Percentiles rank a stretch among this genome's conserved stretches.
Conservation (phyloP, 495 filamentous ascomycete species). For the Xylona heveae region DNA sequence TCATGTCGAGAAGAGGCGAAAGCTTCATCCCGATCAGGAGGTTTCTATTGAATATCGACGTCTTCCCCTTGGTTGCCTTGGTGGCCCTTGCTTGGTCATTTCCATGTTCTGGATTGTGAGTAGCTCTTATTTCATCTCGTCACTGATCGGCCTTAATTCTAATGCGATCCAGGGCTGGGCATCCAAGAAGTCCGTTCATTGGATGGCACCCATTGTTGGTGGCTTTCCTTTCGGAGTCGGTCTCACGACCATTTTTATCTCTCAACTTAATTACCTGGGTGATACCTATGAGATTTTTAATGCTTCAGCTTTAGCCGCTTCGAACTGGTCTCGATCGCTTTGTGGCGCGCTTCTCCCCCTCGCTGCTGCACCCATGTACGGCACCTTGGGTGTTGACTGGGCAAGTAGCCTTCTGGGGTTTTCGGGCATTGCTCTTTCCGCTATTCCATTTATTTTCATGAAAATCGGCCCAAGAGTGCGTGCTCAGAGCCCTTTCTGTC, state of each 20-base stretch:
- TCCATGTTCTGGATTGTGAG: background rate
- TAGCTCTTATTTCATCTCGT: too few species aligned
- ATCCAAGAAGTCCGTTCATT: background rate
- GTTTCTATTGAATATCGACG: background rate
- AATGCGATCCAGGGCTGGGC: too few species aligned
- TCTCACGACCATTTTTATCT: background rate
- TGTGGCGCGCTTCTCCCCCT: conserved; percentile 20
- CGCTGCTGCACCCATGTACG: conserved; percentile 22
- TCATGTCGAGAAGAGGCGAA: background rate
- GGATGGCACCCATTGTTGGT: background rate
- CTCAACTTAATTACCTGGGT: background rate
- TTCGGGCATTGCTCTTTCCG: background rate
- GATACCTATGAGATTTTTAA: background rate
- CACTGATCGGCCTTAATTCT: too few species aligned
- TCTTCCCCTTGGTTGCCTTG: background rate
- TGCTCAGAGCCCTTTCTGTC: background rate
- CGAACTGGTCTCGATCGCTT: conserved; percentile 2
- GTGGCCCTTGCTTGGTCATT: background rate
- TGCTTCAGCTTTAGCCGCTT: background rate
- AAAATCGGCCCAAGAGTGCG: background rate
- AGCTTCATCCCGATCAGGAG: background rate
- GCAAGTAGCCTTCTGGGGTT: conserved; percentile 21
- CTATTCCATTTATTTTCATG: background rate
- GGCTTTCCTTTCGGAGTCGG: background rate
- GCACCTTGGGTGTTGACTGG: conserved; percentile 21